Evolutionary conservation across 768 basidiomycete species (phyloP).

Genomic region (Leccinum olivaceopallidum): DNA sequence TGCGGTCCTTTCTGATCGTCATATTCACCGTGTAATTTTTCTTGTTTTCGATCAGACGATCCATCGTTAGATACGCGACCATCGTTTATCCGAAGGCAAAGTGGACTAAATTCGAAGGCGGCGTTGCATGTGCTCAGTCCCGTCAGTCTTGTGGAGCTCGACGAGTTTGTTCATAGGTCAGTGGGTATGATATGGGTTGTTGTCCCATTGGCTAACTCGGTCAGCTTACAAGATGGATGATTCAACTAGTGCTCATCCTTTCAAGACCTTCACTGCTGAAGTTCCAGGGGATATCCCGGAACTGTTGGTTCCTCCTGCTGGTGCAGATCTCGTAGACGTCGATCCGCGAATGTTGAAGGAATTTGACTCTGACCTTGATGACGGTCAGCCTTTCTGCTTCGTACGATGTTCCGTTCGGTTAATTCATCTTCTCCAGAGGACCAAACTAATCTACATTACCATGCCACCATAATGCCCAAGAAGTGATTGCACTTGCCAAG

Average conservation of each 20-base stretch:
- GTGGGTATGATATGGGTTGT: constrained; percentile 34
- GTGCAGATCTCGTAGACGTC: constrained; percentile 57
- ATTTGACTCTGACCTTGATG: constrained; percentile 81
- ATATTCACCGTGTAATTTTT: not conserved
- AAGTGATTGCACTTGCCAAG: constrained; percentile 75
- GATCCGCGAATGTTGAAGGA: constrained; percentile 59
- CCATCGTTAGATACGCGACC: constrained; percentile 83
- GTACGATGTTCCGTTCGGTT: not conserved
- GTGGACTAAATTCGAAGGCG: too few relatives aligned
- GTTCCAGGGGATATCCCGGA: constrained; percentile 64
- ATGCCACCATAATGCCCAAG: constrained; percentile 91
- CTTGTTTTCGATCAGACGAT: constrained; percentile 58
- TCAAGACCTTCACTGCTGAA: constrained; percentile 53
- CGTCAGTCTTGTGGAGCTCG: too few relatives aligned
- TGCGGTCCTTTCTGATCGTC: constrained; percentile 34
- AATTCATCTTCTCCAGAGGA: constrained; percentile 60
- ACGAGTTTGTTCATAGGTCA: too few relatives aligned
- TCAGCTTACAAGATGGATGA: constrained; percentile 67
- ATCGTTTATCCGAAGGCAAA: constrained; percentile 52
- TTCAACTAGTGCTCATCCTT: constrained; percentile 38
- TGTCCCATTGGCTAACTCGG: constrained; percentile 2
- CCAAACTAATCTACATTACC: constrained; percentile 77
- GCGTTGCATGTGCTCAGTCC: too few relatives aligned
- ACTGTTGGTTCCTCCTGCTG: constrained; percentile 46
- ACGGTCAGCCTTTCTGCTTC: constrained; percentile 53